Evolutionary conservation across 2,329 filamentous ascomycete genomes (phyloP), one percentile per base, ranked within the genome.

Genomic region (Aspergillus pseudotamarii): DNA sequence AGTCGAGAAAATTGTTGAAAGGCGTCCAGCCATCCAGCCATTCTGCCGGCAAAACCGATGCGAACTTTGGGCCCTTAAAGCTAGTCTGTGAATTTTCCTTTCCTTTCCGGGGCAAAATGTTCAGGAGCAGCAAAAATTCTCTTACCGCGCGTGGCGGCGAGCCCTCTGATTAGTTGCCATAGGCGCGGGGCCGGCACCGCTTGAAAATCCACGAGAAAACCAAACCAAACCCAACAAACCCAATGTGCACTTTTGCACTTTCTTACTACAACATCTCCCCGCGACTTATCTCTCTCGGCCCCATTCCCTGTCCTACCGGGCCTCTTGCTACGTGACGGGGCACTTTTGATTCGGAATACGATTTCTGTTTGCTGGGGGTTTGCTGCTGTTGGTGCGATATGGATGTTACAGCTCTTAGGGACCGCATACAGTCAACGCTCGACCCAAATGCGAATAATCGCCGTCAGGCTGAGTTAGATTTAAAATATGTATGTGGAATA

Each of bases 381-480:
- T 54, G 28, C 65, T 69, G 68, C 69, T 68, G 68, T 68, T 70
- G 72, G 70, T 74, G 71, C 74, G 78, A 75, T 74, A 88, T 88
- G 86, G 86, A 88, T 78, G 85, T 86, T 73, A 80, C 83, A 74
- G 85, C 81, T 71, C 81, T 90, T 69, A 82, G 87, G 77, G 84
- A 84, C 79, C 85, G 87, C 75, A 89, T 90, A 74, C 83, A 86
- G 78, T 84, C 85, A 72, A 89, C 87, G 61, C 83, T 90, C 70
- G 86, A 88, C 74, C 76, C 85, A 67, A 88, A 89, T 80, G 84
- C 86, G 66, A 85, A 87, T 69, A 83, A 81, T 72, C 82, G 88
- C 72, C 83, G 84, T 72, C 85, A 88, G 77, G 87, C 87, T 64
- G 88, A 89, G 80, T 75, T 85, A 72, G 86, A 89, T 73, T 79